Evolutionary conservation across 805 yeast genomes (phyloP), one percentile per base, ranked within the genome.

Genomic region (Sugiyamaella floridensis): DNA sequence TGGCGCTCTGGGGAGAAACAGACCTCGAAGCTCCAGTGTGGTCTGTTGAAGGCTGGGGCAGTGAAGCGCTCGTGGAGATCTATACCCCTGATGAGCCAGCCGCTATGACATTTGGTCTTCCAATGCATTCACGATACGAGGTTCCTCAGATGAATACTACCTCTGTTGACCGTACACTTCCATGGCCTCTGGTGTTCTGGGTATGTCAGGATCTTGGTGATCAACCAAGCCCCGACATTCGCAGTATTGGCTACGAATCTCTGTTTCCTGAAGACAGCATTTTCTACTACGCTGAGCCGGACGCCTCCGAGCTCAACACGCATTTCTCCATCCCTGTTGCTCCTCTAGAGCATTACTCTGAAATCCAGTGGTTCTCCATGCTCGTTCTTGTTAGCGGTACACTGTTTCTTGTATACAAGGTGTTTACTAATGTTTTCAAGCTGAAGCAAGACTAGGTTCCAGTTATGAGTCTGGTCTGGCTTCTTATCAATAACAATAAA

Each of bases 1-100:
- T 75, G 1, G 70, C 68, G 1, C 63, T 74, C 0, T 77, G 77
- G 75, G 85, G 85, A 2, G 80, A 77, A 49, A 67, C 73, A n/a
- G 82, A 81, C 59, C 65, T 81, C 20, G 86, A 81, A 58, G 71
- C 73, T 34, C 86, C 86, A 4, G 74, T 68, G 34, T 81, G 80
- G 73, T 66, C 67, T 28, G 69, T 70, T 7, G 54, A 59, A 2
- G 59, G 68, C 20, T 76, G 76, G 74, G 83, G 83, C 1, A 73
- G 80, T 3, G 69, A 72, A 44, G 72, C 73, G 18, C 60, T 80
- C 18, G 67, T 78, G 32, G 67, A 66, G 45, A 53, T 76, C 12
- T 57, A 58, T n/a, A 54, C 59, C 12, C 47, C 54, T 12, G 50
- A 58, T 47, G 53, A 47, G 18, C 41, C 55, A n/a, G 34, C 22